phyloP scores from a whole-genome alignment of 176 grass and related monocot genomes.

The Oryza meridionalis region DNA sequence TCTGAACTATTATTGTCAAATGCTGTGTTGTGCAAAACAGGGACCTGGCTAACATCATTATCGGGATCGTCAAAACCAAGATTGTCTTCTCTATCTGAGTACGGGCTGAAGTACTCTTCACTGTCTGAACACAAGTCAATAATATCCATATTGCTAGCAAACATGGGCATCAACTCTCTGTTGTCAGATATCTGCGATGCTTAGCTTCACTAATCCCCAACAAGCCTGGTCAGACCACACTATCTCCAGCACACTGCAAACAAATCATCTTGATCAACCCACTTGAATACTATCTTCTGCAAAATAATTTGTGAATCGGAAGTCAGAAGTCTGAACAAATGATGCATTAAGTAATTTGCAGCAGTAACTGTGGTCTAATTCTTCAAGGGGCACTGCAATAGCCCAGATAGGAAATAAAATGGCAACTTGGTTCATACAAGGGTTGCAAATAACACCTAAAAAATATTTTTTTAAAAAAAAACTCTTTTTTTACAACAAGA shows the following conservation, averaged over 20 bases:
- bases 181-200: neutral
- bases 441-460: neutral
- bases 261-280: neutral
- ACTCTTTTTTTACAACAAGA: neutral
- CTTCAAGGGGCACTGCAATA: conserved; percentile 11
- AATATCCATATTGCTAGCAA: conserved; percentile 39
- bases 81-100: conserved; percentile 19
- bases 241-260: neutral
- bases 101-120: conserved; percentile 24
- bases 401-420: conserved; percentile 19
- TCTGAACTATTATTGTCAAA: neutral
- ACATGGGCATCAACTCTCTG: neutral
- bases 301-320: neutral
- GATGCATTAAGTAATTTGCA: neutral
- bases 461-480: neutral
- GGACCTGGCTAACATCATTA: conserved; percentile 6
- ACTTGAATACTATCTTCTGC: neutral
- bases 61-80: conserved; percentile 11
- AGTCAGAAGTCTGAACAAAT: neutral
- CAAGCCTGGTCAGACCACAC: neutral
- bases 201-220: conserved; percentile 5
- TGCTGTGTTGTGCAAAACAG: conserved; percentile 6
- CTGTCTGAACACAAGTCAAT: conserved; percentile 55
- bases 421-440: neutral
- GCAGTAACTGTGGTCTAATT: neutral